A percentile compares a stretch with the other conserved stretches of the same genome.
Evolutionary conservation across 1,284 basidiomycete species (phyloP).

Genomic region (Rhodotorula glutinis): DNA sequence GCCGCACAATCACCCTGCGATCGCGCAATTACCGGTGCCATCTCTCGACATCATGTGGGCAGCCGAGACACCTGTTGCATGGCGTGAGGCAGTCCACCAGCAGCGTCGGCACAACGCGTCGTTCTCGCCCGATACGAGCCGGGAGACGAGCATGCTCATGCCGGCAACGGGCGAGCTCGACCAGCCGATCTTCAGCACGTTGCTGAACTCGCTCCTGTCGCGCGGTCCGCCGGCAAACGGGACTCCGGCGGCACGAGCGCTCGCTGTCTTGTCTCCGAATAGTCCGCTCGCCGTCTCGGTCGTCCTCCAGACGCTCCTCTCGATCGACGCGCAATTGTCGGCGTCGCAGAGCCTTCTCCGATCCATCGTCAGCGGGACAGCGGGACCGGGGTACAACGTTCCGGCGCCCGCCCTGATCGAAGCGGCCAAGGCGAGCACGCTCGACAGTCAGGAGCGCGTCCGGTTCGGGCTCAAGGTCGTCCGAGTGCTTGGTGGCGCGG

Average conservation of each 20-base stretch:
- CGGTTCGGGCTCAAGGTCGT: constrained; percentile 4
- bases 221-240: background rate
- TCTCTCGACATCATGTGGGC: background rate
- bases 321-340: background rate
- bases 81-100: background rate
- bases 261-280: background rate
- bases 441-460: constrained; percentile 9
- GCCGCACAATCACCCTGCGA: constrained; percentile 2
- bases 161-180: background rate
- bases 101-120: background rate
- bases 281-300: constrained; percentile 7
- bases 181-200: constrained; percentile 4
- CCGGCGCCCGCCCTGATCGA: background rate
- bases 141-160: background rate
- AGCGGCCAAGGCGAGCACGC: constrained; percentile 8
- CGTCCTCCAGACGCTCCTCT: constrained; percentile 8
- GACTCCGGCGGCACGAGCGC: background rate
- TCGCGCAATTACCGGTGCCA: background rate
- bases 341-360: constrained; percentile 10
- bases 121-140: background rate
- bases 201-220: constrained; percentile 7
- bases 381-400: background rate
- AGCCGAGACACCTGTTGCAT: background rate
- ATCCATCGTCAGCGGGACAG: background rate
- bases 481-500: constrained; percentile 2